Percentiles rank a stretch among this genome's conserved stretches.
Conservation (phyloP, 208 protist genomes). For the Leishmania guyanensis region DNA sequence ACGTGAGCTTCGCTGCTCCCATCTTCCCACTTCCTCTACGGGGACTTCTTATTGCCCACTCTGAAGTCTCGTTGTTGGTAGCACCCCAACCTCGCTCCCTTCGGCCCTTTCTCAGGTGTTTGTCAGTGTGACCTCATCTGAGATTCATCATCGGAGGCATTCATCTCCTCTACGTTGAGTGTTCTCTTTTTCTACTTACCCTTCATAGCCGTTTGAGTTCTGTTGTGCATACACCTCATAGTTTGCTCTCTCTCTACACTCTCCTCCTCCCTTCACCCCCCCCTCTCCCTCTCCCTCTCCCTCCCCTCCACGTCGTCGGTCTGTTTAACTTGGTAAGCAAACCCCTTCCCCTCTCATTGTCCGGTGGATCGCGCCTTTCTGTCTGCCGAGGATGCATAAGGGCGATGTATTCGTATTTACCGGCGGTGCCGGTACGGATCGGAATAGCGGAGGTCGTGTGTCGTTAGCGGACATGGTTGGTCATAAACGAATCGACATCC, state of each 20-base stretch:
- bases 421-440: background rate
- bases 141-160: background rate
- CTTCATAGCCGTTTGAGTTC: background rate
- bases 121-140: background rate
- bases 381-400: slow-evolving; percentile 4
- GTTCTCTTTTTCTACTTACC: background rate
- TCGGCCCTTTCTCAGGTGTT: background rate
- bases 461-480: slow-evolving; percentile 48
- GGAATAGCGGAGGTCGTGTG: background rate
- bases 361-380: background rate
- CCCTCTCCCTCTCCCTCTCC: background rate
- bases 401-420: slow-evolving; percentile 9
- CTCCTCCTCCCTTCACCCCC: background rate
- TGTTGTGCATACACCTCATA: no score
- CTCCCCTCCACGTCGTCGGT: no score
- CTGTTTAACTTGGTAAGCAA: background rate
- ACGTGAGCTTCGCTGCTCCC: background rate
- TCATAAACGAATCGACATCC: slow-evolving; percentile 43
- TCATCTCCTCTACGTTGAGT: background rate
- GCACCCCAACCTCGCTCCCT: background rate
- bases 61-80: background rate
- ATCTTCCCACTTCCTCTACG: background rate
- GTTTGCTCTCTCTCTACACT: background rate
- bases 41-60: background rate
- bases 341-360: background rate